Base-by-base conservation (phyloP, 1,284 basidiomycete species). In the Ceratobasidium sp. region DNA sequence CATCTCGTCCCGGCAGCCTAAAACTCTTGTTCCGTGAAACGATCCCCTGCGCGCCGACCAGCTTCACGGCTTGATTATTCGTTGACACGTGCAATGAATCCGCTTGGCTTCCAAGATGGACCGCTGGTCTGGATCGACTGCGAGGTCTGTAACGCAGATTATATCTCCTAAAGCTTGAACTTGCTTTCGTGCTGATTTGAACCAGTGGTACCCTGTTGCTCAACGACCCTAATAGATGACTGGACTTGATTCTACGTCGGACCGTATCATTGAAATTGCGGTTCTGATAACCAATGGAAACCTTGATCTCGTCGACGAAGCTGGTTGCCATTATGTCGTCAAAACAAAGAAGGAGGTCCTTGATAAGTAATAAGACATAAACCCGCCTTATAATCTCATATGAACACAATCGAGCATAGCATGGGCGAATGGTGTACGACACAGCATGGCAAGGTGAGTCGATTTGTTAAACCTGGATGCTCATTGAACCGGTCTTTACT, bases 111-210 rank as follows among this genome's bases (percentile, higher is more conserved):
- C 64, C 81, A 85, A 7, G 87, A 89, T n/a, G 93, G 93, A 0
- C 94, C 95, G 10, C 84, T 96, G 67, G 93, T 96, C 1, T 96
- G 94, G 95, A 89, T 96, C 68, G 95, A 96, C 83, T 95, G 94
- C 82, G 94, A 96, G 76, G 79, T 75, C 46, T 20, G 74, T 50
- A 18, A n/a, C 41, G 30, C 27, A 20, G 27, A 30, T 73, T 18
- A 52, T 20, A 8, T 38, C 38, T 41, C 16, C 77, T 52, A 35
- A 54, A 44, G 6, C 20, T n/a, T 23, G 16, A 41, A 64, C 69
- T 3, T 5, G 30, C 20, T 20, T 44, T 59, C 18, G 57, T 16
- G 23, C 12, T 78, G 8, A 48, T 30, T 12, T n/a, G 27, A 23
- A 2, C 64, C 35, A 16, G 33, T 14, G 23, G 41, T 38, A 23